Base-by-base conservation (phyloP, 805 yeast species). In the Wickerhamomyces strasburgensis region DNA sequence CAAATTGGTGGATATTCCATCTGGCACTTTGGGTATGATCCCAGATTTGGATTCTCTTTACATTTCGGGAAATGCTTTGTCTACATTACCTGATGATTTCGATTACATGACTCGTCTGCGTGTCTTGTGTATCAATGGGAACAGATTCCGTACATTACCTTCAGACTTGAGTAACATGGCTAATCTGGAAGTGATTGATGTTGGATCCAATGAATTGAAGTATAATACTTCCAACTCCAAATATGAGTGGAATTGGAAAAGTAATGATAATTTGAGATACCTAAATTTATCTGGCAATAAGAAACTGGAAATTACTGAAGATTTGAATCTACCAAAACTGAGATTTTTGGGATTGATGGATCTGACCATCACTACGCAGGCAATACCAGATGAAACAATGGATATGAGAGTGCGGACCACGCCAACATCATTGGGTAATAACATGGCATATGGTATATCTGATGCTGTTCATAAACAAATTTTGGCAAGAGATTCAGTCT, bases 221-320 rank as follows among this genome's bases (percentile, higher is more conserved):
- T 93, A 93, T 60, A 93, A 93, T 51, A 87, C 90, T 38, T 83
- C 93, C 3, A 93, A 93, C 58, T 85, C 88, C 73, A 94, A 93
- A 13, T 90, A 86, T 55, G 98, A 93, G 57, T 93, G 98, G 97
- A 93, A 87, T 61, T 93, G 98, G 98, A 80, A 83, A 50, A 80
- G 79, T 67, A 93, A 93, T 55, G 67, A 72, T 37, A 75, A 78
- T 29, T 67, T 93, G 58, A 77, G 70, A 48, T 88, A 83, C 51
- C 71, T 93, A 56, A 93, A 90, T 57, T 80, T 93, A 39, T 87
- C 97, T 0, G 97, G 97, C 27, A 93, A 93, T 56, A 83, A 84
- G 55, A 72, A 96, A 45, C 77, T 93, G 45, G 98, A 93, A 55
- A 89, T 93, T 51, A 84, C 80, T 53, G 84, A 78, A 9, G 84